Evolutionary conservation across 371 early-diverging fungal species (phyloP), one percentile per base, ranked within the genome.

Genomic region (Mortierella sp.): DNA sequence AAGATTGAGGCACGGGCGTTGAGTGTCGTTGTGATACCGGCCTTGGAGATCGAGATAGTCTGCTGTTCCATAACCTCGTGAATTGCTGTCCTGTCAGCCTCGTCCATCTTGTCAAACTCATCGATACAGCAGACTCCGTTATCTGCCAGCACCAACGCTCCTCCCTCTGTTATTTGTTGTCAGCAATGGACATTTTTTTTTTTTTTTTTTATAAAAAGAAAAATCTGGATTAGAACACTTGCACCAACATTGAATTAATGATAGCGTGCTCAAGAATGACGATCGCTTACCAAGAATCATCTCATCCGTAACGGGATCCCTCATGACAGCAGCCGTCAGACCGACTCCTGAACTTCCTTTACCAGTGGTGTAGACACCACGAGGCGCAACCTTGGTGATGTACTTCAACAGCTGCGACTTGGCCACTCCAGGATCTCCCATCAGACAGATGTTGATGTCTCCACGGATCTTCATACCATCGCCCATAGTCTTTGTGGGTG

Each of bases 401-500:
- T 93, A 95, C 71, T 95, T 94, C 44, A 97, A 76, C 56, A 97
- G 80, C 78, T 97, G 97, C 3, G 94, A 93, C 81, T 97, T 97
- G 64, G 98, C 97, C 50, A 98, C 96, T 81, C 98, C 98, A 57
- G 99, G 99, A 83, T 99, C 97, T 72, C 99, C 99, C 92, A 99
- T 97, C 66, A 99, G 82, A 64, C 96, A 94, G 26, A 99, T 82
- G 81, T 99, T 99, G 72, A 99, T 90, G 76, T 99, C 98, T 26
- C 93, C 95, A 81, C 96, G 91, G 68, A 95, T 95, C 78, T 92
- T 93, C 93, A 95, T 95, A 32, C 96, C 95, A 58, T 96, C 96
- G n/a, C 86, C 86, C 41, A 92, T 91, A 14, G 84, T 86, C 80
- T 95, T 95, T 47, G 92, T 85, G 1, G 91, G 93, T 24, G 97